Base-by-base conservation (phyloP, 2,329 filamentous ascomycete species). In the Verticillium nubilum region DNA sequence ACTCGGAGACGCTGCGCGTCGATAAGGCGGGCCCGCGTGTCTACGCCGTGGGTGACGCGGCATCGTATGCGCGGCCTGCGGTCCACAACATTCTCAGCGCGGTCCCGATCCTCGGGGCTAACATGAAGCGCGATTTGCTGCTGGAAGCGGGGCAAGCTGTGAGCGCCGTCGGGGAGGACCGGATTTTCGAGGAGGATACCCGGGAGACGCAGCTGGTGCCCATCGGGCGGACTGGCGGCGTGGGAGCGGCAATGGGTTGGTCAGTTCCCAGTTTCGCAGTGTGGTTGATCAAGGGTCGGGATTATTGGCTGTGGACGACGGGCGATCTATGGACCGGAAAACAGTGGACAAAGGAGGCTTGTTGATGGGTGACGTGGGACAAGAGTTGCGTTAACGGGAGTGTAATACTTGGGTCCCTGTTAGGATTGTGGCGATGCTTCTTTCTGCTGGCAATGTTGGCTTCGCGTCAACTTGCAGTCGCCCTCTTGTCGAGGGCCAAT, bases 221-320 rank as follows among this genome's bases (percentile, higher is more conserved):
- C 0, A 75, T 82, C 54, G 80, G 79, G 1, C 71, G 58, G 61
- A 74, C 70, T 35, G 76, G 74, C 55, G 79, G 76, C 0, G 76
- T 81, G 9, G 80, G 79, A 1, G 73, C 74, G 0, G 71, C 67
- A 0, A 76, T 77, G 68, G 79, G 79, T 0, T 78, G 65, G 29
- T 66, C 66, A 42, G 3, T 81, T 26, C 78, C 79, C 0, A 76
- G 78, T 55, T 76, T 74, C 27, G 17, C 78, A 50, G 74, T 82
- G 0, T 81, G 79, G 77, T 54, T 78, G 65, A 73, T 81, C 56
- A 82, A 83, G 64, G 78, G 80, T 1, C 68, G 78, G 19, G 78
- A 82, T 61, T 81, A 81, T 61, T 84, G 78, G 77, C 58, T 83
- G 28, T 80, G 78, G 76, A 81, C 77, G 10, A 78, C 76, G 1